Base-by-base conservation (phyloP, 148 eudicot species). In the Silene uniflora region DNA sequence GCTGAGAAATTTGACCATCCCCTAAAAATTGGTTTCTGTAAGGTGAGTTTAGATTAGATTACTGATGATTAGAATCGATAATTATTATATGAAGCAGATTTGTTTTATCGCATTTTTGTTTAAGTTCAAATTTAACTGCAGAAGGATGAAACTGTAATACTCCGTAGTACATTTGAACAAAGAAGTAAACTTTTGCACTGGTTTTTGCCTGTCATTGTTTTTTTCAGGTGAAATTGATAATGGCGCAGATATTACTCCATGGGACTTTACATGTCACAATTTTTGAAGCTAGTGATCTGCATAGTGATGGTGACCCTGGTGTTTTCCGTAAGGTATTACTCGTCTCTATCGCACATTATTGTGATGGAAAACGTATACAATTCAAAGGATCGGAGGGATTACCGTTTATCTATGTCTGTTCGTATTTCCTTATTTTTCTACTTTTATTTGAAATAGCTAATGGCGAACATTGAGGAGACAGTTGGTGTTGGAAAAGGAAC, bases 231-330 rank as follows among this genome's bases (percentile, higher is more conserved):
- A 52, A 69, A 69, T 32, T 78, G 65, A 35, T 3, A 62, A 92
- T 92, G 97, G 88, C 90, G 62, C 87, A 80, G 73, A 80, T 86
- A 54, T 78, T 91, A 85, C 89, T 93, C 44, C 98, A 93, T 72
- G 98, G 98, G 25, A 93, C 96, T 23, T 85, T 93, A 67, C 93
- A 93, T 73, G 93, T 81, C 16, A 90, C 96, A 19, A 83, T 93
- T 63, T 89, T 17, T 62, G 96, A 93, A 82, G 96, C 93, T 24
- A 83, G 77, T 71, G 78, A 68, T 62, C 86, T 93, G 21, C 88
- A 81, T 19, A 55, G 73, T 35, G 86, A 85, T 7, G 81, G 80
- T 16, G 81, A 81, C 1, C 85, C 78, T 6, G 73, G 84, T 72
- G 67, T 93, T 64, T 88, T 91, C 70, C 76, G 84, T 55, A 91